Evolutionary conservation across 352 stramenopile species (phyloP), one percentile per base, ranked within the genome.

Genomic region (Phytophthora constricta): DNA sequence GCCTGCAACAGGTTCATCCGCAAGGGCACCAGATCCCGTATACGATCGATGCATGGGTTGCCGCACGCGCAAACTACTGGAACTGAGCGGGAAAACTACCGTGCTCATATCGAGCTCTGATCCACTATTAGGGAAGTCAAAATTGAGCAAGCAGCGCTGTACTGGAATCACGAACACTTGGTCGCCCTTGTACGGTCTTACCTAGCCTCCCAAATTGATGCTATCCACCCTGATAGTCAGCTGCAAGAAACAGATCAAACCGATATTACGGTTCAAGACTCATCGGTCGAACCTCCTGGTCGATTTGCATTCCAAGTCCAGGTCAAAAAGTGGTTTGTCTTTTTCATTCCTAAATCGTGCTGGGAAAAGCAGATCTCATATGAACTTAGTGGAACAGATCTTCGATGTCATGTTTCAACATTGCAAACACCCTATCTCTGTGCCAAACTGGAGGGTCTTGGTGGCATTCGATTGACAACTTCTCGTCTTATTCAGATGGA

Each of bases 81-180:
- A 92, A 57, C 58, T 93, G 23, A 60, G 76, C 0, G 72, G 82
- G 1, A 91, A 79, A 64, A 80, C 76, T 19, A 86, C 73, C 7
- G 65, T 93, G 5, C 33, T 87, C 31, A 58, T 89, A 11, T 84
- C 80, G 1, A 88, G 72, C 23, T 62, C 81, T 10, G 57, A 80
- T 17, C 85, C 85, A 45, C 80, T 91, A 23, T 79, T 85, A 25
- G 75, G 58, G 83, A 82, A 58, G 48, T 92, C 8, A 77, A 76
- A 17, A 53, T 78, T 3, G 68, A 90, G 31, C 83, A 86, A 63
- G 70, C 80, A 5, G 72, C 76, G 1, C 2, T 92, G 4, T 93
- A 92, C 48, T 93, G 85, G 85, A 83, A 93, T 47, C 82, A 92
- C 31, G 79, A 90, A 13, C 62, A 92, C 22, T 51, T 93, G 8